phyloP scores from a whole-genome alignment of 441 rosid genomes.

The Aleurites moluccanus region DNA sequence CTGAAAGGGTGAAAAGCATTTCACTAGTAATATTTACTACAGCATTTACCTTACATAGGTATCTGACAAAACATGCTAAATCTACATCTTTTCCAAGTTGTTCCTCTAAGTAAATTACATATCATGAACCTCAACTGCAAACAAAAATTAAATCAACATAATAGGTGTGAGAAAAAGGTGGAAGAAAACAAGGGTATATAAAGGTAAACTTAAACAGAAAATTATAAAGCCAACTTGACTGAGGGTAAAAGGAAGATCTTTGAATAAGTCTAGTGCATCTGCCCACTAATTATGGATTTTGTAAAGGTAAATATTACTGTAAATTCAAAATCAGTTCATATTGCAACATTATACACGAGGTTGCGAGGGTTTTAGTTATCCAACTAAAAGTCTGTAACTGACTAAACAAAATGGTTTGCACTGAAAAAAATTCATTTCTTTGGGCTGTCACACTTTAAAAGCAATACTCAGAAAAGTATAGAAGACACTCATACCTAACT shows the following conservation, averaged over 20 bases:
- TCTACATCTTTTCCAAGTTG: slow-evolving; percentile 39
- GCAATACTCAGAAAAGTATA: not conserved
- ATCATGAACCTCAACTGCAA: slow-evolving; percentile 38
- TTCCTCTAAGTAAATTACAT: slow-evolving; percentile 37
- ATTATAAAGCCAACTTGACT: not conserved
- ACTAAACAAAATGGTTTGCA: not conserved
- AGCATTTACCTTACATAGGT: slow-evolving; percentile 35
- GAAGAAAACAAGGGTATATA: not conserved
- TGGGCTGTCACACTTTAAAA: not conserved
- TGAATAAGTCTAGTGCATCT: too few relatives aligned
- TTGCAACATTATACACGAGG: not conserved
- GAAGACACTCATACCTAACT: slow-evolving; percentile 38
- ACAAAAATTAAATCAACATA: not conserved
- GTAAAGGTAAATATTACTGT: not conserved
- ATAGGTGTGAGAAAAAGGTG: not conserved
- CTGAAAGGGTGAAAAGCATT: slow-evolving; percentile 23
- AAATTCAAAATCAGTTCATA: not conserved
- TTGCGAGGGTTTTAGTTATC: not conserved
- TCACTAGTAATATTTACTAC: slow-evolving; percentile 29
- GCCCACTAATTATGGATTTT: not conserved
- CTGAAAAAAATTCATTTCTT: not conserved
- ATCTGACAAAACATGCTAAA: slow-evolving; percentile 32
- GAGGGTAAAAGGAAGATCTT: not conserved
- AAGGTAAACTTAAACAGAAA: not conserved
- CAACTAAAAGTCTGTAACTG: not conserved